Evolutionary conservation across 495 filamentous ascomycete genomes (phyloP).

Genomic region (Neurospora sp.): DNA sequence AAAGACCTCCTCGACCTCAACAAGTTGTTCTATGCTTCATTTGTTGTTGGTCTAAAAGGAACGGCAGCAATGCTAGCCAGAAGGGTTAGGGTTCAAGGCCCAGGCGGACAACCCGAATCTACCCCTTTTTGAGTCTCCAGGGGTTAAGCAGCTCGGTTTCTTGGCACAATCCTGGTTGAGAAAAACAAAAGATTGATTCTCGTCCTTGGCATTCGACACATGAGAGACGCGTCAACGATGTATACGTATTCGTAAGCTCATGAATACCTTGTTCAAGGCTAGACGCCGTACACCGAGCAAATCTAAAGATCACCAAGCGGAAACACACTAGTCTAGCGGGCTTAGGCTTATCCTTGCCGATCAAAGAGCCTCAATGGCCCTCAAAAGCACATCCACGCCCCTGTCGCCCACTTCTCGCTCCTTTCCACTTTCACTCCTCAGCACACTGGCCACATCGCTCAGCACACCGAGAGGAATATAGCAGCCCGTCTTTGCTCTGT

Average conservation of each 20-base stretch:
- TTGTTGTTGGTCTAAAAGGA: background rate
- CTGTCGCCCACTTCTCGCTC: conserved; percentile 36
- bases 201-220: background rate
- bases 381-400: conserved; percentile 60
- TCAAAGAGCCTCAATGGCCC: conserved; percentile 69
- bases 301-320: background rate
- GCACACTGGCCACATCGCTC: conserved; percentile 81
- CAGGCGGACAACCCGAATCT: background rate
- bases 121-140: background rate
- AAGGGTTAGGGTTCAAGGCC: background rate
- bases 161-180: background rate
- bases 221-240: background rate
- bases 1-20: background rate
- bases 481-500: conserved; percentile 61
- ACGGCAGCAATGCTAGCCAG: background rate
- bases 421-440: conserved; percentile 45
- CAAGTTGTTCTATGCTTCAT: background rate
- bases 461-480: conserved; percentile 80
- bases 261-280: background rate
- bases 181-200: background rate
- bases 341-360: background rate
- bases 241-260: background rate
- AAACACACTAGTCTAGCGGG: background rate
- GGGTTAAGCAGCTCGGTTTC: background rate
- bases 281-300: background rate